Evolutionary conservation across 2,329 filamentous ascomycete genomes (phyloP), one percentile per base, ranked within the genome.

Genomic region (Arthrobotrys sinensis): DNA sequence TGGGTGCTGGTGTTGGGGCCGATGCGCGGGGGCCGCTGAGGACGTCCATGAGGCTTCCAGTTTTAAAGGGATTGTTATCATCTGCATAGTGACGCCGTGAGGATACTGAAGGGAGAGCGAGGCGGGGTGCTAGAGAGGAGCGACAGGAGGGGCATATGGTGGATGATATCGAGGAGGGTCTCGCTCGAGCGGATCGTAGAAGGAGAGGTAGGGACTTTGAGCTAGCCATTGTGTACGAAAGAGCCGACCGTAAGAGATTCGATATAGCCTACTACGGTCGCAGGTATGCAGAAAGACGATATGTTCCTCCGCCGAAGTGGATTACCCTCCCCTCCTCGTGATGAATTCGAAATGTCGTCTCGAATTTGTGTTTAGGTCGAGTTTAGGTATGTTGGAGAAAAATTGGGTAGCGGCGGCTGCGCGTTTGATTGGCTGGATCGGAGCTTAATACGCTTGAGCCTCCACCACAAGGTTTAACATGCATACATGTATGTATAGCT

Each of bases 361-460:
- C 52, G 70, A 64, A 69, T 28, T 34, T 32, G 64, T 36, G 43
- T 46, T 62, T 67, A 38, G 28, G 36, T 43, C 36, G 55, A 24
- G 16, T 43, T 43, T 38, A 4, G 53, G 53, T 45, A 62, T 65
- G 72, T 69, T 76, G 46, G 55, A 36, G 62, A 67, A 76, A 75
- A 68, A 46, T 60, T 69, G 55, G 71, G 43, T 10, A 36, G 10
- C 8, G 52, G n/a, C n/a, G 36, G 45, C 71, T 76, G 71, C 64
- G 71, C 24, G 71, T 76, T 76, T 76, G 71, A 76, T 76, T 76
- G 71, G 71, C 10, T 46, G 53, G 66, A 14, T 62, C n/a, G 38
- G 40, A 48, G 53, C 34, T 38, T 46, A 19, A 38, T 32, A 14
- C 12, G 28, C 19, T 60, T 69, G 65, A 60, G 65, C 34, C 65